A percentile compares a stretch with the other conserved stretches of the same genome.
Evolutionary conservation across 2,329 filamentous ascomycete genomes (phyloP).

Genomic region (Venturia carpophila): DNA sequence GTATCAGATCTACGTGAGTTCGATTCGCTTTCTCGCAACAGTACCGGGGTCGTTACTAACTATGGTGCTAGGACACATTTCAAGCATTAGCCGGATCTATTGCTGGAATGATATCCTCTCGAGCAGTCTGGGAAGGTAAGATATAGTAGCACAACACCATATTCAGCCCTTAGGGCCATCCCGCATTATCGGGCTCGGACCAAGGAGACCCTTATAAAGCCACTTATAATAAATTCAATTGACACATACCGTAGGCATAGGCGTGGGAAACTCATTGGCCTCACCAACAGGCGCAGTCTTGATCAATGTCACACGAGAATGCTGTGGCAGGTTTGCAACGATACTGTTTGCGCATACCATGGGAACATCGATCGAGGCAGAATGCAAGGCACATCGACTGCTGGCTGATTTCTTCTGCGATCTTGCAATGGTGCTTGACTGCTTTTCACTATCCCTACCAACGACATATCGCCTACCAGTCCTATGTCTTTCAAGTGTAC

Average conservation of each 20-base stretch:
- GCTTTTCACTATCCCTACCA: neutral
- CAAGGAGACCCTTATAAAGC: neutral
- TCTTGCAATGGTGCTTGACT: neutral
- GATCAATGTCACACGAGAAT: conserved; percentile 8
- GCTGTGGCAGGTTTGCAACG: neutral
- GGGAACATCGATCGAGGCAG: conserved; percentile 9
- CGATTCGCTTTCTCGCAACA: neutral
- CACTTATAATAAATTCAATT: neutral
- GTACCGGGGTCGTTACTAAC: neutral
- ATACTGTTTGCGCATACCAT: neutral
- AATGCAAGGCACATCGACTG: conserved; percentile 1
- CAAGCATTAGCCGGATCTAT: conserved; percentile 5
- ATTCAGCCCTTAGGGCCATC: neutral
- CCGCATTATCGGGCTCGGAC: neutral
- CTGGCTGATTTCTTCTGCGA: neutral
- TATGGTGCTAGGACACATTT: neutral
- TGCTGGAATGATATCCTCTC: conserved; percentile 10
- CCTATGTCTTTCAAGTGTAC: neutral
- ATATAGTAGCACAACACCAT: neutral
- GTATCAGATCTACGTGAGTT: neutral
- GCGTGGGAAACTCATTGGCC: neutral
- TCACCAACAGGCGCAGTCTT: conserved; percentile 6
- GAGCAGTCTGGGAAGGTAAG: conserved; percentile 8
- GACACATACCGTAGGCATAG: neutral
- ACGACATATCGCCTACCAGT: neutral